A percentile compares a stretch with the other conserved stretches of the same genome.
Conservation (phyloP, 2,329 filamentous ascomycete species). For the Alternaria atra region DNA sequence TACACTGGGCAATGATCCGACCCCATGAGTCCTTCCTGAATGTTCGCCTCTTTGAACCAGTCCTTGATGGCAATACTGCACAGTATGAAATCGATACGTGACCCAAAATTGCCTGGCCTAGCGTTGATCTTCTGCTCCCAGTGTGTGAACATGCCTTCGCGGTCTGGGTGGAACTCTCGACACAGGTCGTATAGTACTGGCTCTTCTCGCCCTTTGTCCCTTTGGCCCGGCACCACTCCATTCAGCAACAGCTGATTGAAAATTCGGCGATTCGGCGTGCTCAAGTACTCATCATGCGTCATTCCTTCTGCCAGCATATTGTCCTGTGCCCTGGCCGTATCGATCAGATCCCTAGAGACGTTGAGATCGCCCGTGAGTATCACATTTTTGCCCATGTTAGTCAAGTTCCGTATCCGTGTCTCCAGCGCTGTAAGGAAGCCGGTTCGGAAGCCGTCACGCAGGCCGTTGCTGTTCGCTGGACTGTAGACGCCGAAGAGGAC, state of each 20-base stretch:
- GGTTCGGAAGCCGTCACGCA: slow-evolving; percentile 81
- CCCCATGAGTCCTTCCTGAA: slow-evolving; percentile 91
- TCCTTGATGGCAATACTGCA: slow-evolving; percentile 79
- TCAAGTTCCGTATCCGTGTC: slow-evolving; percentile 82
- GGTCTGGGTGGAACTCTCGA: slow-evolving; percentile 78
- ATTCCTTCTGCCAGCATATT: slow-evolving; percentile 74
- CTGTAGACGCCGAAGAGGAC: slow-evolving; percentile 93
- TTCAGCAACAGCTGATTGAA: slow-evolving; percentile 86
- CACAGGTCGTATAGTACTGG: slow-evolving; percentile 86
- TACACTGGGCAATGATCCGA: slow-evolving; percentile 98
- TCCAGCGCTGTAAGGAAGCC: slow-evolving; percentile 84
- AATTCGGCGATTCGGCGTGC: slow-evolving; percentile 74
- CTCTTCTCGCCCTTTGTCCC: slow-evolving; percentile 73
- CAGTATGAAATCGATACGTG: slow-evolving; percentile 91
- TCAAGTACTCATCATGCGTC: slow-evolving; percentile 76
- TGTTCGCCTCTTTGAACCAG: slow-evolving; percentile 84
- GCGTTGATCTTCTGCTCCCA: slow-evolving; percentile 96
- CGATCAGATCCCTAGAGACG: slow-evolving; percentile 73
- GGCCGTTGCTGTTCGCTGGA: slow-evolving; percentile 87
- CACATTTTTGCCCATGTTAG: slow-evolving; percentile 81
- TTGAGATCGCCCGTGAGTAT: slow-evolving; percentile 90
- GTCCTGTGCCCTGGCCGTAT: slow-evolving; percentile 79
- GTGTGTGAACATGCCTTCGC: slow-evolving; percentile 93
- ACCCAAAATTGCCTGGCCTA: slow-evolving; percentile 93
- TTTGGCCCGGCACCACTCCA: slow-evolving; percentile 71